Base-by-base conservation (phyloP, 2,329 filamentous ascomycete genomes). In the Cytospora leucostoma region DNA sequence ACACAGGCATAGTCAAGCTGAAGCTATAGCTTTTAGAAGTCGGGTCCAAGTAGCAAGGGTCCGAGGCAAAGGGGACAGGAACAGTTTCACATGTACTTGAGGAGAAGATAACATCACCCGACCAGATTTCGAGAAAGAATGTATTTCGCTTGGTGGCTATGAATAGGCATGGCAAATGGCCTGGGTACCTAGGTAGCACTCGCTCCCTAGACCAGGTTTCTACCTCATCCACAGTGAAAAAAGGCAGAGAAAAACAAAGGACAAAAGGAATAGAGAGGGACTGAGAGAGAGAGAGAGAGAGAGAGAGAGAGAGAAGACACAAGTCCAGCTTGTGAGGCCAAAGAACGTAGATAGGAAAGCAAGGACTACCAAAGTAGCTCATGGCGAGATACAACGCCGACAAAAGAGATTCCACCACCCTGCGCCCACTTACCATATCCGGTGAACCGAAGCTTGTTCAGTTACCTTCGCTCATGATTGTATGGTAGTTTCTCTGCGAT, bases 401-500 rank as follows among this genome's bases (percentile, higher is more conserved):
- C 50, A 61, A 55, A 61, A 51, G 59, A 61, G 4, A 61, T 35
- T 3, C 7, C 17, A 21, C 2, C 12, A 10, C 35, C 17, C 44
- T 10, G 1, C 21, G n/a, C 10, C n/a, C 44, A 15, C 44, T 47
- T 21, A 47, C 44, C n/a, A n/a, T 11, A 21, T 21, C 44, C n/a
- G 44, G n/a, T 19, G n/a, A 47, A 21, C 44, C 3, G n/a, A 4
- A 47, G 21, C 15, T 19, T n/a, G 21, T 19, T 21, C 44, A 10
- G 33, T 61, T 53, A 61, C 59, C 38, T 49, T 55, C 15, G 32
- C 6, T 11, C 8, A 33, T 40, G 13, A 11, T 27, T 34, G 33
- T 61, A 38, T 0, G 51, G 38, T 3, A 61, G 12, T 19, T 55
- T 61, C 8, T 50, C 13, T 2, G 40, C 33, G 1, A 61, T 21